These are phyloP conservation scores for sorghum (Sorghum bicolor) DNA, from an alignment of 176 grass and related monocot genomes.

Conservation along the genomic window DNA sequence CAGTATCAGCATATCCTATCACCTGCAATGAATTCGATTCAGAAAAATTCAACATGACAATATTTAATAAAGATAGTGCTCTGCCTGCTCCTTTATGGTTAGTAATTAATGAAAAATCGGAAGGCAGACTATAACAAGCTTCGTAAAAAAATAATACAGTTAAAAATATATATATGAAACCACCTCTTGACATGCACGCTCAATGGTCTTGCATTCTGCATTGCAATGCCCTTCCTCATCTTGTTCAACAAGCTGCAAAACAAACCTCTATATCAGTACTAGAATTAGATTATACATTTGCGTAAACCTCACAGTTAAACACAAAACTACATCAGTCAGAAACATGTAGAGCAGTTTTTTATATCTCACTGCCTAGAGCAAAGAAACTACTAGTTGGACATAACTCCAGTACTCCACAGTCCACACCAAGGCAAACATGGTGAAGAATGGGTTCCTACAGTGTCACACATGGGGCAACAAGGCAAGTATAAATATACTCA, in stretches of 20 bases:
- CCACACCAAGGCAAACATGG: background rate
- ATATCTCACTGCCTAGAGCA: background rate
- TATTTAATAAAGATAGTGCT: background rate
- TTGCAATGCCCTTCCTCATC: constrained; percentile 89
- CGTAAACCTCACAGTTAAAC: background rate
- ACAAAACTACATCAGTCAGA: background rate
- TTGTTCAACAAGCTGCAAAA: constrained; percentile 90
- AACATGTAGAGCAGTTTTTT: background rate
- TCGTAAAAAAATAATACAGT: background rate
- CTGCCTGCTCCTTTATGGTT: background rate
- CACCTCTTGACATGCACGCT: constrained; percentile 93
- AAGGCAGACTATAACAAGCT: background rate
- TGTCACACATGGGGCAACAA: background rate
- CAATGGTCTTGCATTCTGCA: constrained; percentile 91
- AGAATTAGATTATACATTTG: background rate
- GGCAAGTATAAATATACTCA: background rate
- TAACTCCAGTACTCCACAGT: background rate
- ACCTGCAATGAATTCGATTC: constrained; percentile 47
- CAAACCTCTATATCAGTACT: background rate
- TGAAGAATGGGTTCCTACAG: background rate
- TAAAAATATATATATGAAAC: background rate
- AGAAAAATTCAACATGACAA: background rate
- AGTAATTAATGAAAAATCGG: background rate
- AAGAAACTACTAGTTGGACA: background rate
- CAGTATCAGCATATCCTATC: constrained; percentile 88